Evolutionary conservation across 192 early-diverging fungal genomes (phyloP).

Genomic region (Coemansia sp.): DNA sequence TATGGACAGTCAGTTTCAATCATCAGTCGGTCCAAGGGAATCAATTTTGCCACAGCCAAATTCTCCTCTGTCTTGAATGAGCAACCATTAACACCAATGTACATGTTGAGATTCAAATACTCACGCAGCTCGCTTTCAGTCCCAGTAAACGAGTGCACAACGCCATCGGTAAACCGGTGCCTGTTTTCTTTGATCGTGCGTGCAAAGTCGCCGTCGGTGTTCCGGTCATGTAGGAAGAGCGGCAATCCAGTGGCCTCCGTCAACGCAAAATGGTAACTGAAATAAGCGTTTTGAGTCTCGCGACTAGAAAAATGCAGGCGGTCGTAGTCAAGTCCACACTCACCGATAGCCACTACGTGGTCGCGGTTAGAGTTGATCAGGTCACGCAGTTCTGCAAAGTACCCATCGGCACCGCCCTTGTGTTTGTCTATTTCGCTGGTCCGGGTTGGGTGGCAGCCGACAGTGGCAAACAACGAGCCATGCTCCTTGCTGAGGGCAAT

Average conservation of each 20-base stretch:
- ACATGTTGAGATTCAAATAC: constrained; percentile 65
- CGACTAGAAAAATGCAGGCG: constrained; percentile 78
- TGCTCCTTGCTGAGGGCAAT: constrained; percentile 54
- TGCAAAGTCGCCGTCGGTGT: constrained; percentile 77
- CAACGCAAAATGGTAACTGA: constrained; percentile 77
- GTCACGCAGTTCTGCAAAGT: constrained; percentile 54
- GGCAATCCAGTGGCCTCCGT: constrained; percentile 74
- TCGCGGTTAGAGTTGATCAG: constrained; percentile 33
- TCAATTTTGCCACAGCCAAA: constrained; percentile 61
- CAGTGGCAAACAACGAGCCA: constrained; percentile 63
- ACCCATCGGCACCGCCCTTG: constrained; percentile 58
- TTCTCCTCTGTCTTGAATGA: constrained; percentile 88
- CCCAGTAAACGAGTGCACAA: constrained; percentile 91
- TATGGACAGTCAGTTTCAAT: constrained; percentile 94
- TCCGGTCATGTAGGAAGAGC: constrained; percentile 89
- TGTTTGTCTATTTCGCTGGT: constrained; percentile 65
- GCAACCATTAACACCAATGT: constrained; percentile 97
- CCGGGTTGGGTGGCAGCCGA: constrained; percentile 84
- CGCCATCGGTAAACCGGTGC: constrained; percentile 61
- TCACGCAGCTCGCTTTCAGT: constrained; percentile 59
- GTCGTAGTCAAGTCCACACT: constrained; percentile 95
- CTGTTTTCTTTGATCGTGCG: constrained; percentile 59
- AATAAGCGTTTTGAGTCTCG: constrained; percentile 72
- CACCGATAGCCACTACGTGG: constrained; percentile 87
- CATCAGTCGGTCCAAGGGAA: constrained; percentile 81